A percentile compares a stretch with the other conserved stretches of the same genome.
Evolutionary conservation across 768 basidiomycete genomes (phyloP).

Genomic region (Gyrodon lividus): DNA sequence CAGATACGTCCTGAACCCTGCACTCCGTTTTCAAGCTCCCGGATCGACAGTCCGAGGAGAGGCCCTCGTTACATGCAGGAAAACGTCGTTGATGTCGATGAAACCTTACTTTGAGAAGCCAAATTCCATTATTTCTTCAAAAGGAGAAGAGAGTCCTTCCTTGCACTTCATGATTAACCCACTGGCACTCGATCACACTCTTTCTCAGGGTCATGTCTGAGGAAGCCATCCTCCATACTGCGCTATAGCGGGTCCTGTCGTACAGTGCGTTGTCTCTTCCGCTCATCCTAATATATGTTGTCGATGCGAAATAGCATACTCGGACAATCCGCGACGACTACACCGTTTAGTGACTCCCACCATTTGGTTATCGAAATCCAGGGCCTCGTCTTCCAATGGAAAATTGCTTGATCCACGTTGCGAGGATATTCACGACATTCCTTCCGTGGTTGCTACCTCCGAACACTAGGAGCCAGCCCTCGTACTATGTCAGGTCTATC

Average conservation of each 20-base stretch:
- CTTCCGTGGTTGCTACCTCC: conserved; percentile 5
- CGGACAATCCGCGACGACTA: background rate
- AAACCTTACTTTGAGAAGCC: background rate
- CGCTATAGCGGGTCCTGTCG: background rate
- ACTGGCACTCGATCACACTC: background rate
- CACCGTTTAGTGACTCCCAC: conserved; percentile 13
- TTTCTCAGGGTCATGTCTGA: background rate
- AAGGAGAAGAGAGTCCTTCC: conserved; percentile 1
- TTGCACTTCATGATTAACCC: background rate
- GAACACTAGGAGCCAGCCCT: conserved; percentile 9
- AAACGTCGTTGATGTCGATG: background rate
- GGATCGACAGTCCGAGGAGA: too few relatives aligned
- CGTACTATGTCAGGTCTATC: conserved; percentile 9
- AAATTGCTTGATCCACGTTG: conserved; percentile 9
- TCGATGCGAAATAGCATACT: background rate
- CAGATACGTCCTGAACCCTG: too few relatives aligned
- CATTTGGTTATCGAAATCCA: conserved; percentile 4
- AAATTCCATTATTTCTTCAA: background rate
- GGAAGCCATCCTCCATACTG: conserved; percentile 21
- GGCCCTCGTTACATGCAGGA: background rate
- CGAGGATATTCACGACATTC: conserved; percentile 10
- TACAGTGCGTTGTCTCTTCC: conserved; percentile 3
- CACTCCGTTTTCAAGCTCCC: too few relatives aligned
- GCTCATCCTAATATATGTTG: background rate
- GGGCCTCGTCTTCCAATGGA: conserved; percentile 16